Conservation (phyloP, 208 protist species). For the Crithidia acanthocephali region DNA sequence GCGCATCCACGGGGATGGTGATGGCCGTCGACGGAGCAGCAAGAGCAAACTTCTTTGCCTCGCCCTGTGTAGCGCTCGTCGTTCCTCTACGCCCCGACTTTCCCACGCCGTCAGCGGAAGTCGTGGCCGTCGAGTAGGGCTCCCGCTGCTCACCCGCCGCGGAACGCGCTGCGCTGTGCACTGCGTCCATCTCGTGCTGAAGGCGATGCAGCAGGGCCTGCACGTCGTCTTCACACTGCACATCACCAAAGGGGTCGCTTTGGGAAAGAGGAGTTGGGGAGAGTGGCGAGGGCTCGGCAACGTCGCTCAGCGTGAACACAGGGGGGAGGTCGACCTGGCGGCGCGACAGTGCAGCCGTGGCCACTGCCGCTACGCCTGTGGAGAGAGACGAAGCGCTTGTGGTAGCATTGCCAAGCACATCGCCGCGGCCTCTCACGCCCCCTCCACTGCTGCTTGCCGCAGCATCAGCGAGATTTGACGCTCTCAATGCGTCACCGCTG, state of each 20-base stretch:
- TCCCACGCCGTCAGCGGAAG: too few species aligned
- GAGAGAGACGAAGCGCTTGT: background rate
- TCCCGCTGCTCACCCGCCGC: too few species aligned
- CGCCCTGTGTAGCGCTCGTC: too few species aligned
- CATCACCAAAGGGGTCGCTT: background rate
- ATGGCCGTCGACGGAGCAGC: slow-evolving; percentile 4
- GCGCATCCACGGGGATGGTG: background rate
- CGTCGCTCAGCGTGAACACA: slow-evolving; percentile 19
- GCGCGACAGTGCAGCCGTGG: background rate
- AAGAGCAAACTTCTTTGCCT: background rate
- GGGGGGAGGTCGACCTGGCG: slow-evolving; percentile 27
- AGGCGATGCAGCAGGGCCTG: background rate
- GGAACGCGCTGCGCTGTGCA: background rate
- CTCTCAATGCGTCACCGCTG: background rate
- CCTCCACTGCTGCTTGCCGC: background rate
- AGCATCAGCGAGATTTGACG: background rate
- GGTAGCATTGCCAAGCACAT: background rate
- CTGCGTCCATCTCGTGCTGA: slow-evolving; percentile 6
- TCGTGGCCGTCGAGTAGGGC: too few species aligned
- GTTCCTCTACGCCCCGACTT: too few species aligned
- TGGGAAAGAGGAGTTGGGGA: background rate
- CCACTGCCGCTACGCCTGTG: background rate
- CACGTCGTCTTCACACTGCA: background rate
- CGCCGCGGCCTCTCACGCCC: background rate
- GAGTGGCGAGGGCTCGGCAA: background rate